Conservation (phyloP, 805 yeast species). For the Peterozyma xylosa region DNA sequence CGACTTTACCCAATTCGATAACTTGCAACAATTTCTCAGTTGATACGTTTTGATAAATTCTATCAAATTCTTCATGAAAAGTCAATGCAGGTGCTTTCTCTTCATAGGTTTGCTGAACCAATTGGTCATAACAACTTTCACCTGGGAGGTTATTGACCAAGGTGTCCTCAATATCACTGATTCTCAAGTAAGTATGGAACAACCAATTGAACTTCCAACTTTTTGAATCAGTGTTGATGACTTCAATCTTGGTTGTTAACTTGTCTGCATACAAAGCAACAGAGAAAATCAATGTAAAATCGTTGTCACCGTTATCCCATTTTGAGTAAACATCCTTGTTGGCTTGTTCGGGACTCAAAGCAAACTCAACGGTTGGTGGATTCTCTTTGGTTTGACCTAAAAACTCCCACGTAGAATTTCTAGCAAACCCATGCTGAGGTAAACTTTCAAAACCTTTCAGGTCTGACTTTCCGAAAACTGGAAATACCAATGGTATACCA, state of each 20-base stretch:
- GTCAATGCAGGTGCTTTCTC: conserved; percentile 73
- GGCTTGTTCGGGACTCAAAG: conserved; percentile 79
- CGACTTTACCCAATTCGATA: conserved; percentile 61
- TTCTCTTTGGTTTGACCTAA: conserved; percentile 70
- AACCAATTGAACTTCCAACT: conserved; percentile 86
- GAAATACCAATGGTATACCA: conserved; percentile 95
- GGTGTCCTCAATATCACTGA: conserved; percentile 72
- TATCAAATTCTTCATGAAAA: conserved; percentile 74
- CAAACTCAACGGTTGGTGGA: conserved; percentile 84
- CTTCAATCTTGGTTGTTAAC: conserved; percentile 65
- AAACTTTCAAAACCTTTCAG: conserved; percentile 54
- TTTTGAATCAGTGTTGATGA: conserved; percentile 59
- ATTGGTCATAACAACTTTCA: conserved; percentile 67
- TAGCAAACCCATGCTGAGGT: conserved; percentile 96
- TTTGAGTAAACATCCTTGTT: conserved; percentile 47
- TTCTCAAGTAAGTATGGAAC: conserved; percentile 81
- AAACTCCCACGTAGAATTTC: conserved; percentile 89
- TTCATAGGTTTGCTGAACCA: conserved; percentile 49
- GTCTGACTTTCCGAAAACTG: conserved; percentile 73
- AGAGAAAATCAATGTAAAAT: conserved; percentile 72
- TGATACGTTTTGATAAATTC: conserved; percentile 66
- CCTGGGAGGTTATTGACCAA: conserved; percentile 76
- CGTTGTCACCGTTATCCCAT: conserved; percentile 51
- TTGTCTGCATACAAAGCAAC: conserved; percentile 51
- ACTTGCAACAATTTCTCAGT: conserved; percentile 54